Evolutionary conservation across 2,329 filamentous ascomycete species (phyloP).

Genomic region (Nakataea oryzae): DNA sequence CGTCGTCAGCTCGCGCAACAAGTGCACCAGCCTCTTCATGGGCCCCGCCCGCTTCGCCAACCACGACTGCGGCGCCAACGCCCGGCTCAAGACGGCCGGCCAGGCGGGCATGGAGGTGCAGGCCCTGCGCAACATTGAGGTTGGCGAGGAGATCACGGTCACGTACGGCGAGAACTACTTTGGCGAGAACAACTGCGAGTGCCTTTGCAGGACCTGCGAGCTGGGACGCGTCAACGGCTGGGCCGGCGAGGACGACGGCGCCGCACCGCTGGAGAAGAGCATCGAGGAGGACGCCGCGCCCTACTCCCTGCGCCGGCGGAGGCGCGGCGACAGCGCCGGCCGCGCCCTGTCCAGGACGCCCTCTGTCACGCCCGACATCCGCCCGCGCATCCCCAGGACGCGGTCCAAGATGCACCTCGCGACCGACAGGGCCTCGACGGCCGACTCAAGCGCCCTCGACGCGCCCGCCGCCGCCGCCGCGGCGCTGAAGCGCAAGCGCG

Average conservation of each 20-base stretch:
- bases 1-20: constrained; percentile 85
- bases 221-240: constrained; percentile 68
- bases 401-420: constrained; percentile 11
- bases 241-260: constrained; percentile 42
- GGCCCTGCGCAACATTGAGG: constrained; percentile 67
- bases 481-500: constrained; percentile 31
- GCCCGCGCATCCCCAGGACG: constrained; percentile 35
- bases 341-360: constrained; percentile 39
- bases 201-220: constrained; percentile 84
- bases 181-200: constrained; percentile 89
- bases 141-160: constrained; percentile 92
- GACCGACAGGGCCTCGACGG: constrained; percentile 18
- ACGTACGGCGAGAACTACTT: constrained; percentile 96
- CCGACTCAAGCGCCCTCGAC: constrained; percentile 15
- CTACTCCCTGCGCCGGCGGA: constrained; percentile 46
- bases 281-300: constrained; percentile 43
- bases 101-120: constrained; percentile 85
- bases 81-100: constrained; percentile 72
- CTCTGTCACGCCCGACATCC: constrained; percentile 45
- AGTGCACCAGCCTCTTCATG: constrained; percentile 83
- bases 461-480: constrained; percentile 12
- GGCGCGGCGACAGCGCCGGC: constrained; percentile 36
- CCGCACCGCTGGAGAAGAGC: constrained; percentile 36
- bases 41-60: constrained; percentile 95
- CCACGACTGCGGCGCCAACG: constrained; percentile 92